These are phyloP conservation scores for Schizophyllum commune DNA, from an alignment of 1,284 basidiomycete genomes.

Conservation along the genomic window DNA sequence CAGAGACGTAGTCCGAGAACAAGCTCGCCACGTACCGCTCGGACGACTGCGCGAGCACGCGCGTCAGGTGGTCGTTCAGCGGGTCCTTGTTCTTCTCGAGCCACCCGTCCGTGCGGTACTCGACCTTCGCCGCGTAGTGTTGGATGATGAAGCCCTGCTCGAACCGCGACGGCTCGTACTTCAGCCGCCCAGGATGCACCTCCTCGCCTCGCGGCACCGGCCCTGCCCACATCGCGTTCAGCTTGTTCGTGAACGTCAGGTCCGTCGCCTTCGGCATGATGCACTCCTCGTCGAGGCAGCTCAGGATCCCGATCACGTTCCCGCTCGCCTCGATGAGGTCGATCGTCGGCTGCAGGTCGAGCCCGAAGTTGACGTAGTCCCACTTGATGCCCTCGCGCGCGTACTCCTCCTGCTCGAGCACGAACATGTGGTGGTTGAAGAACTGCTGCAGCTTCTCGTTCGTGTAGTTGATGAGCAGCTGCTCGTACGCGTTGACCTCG, in stretches of 20 bases:
- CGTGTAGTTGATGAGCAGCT: slow-evolving; percentile 98
- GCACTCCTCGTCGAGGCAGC: slow-evolving; percentile 95
- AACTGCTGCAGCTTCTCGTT: slow-evolving; percentile 97
- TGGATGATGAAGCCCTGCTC: slow-evolving; percentile 93
- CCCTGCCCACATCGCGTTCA: slow-evolving; percentile 68
- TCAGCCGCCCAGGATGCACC: slow-evolving; percentile 64
- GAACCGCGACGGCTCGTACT: slow-evolving; percentile 86
- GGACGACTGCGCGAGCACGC: slow-evolving; percentile 79
- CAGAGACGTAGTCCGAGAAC: slow-evolving; percentile 72
- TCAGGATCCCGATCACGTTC: slow-evolving; percentile 81
- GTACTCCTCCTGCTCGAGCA: slow-evolving; percentile 99
- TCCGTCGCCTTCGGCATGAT: slow-evolving; percentile 99
- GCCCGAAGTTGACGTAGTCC: slow-evolving; percentile 98
- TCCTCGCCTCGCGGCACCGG: slow-evolving; percentile 8
- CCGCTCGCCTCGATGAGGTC: slow-evolving; percentile 90
- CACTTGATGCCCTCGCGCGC: slow-evolving; percentile 95
- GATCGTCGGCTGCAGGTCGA: slow-evolving; percentile 97
- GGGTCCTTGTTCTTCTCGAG: slow-evolving; percentile 99
- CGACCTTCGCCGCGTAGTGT: slow-evolving; percentile 96
- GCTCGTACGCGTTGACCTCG: slow-evolving; percentile 89
- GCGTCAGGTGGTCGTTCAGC: slow-evolving; percentile 92
- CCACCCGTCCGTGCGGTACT: slow-evolving; percentile 96
- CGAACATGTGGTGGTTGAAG: slow-evolving; percentile 99
- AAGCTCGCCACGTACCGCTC: slow-evolving; percentile 79
- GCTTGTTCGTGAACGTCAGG: slow-evolving; percentile 90